Evolutionary conservation across 768 basidiomycete species (phyloP).

Genomic region (Pholiota molesta): DNA sequence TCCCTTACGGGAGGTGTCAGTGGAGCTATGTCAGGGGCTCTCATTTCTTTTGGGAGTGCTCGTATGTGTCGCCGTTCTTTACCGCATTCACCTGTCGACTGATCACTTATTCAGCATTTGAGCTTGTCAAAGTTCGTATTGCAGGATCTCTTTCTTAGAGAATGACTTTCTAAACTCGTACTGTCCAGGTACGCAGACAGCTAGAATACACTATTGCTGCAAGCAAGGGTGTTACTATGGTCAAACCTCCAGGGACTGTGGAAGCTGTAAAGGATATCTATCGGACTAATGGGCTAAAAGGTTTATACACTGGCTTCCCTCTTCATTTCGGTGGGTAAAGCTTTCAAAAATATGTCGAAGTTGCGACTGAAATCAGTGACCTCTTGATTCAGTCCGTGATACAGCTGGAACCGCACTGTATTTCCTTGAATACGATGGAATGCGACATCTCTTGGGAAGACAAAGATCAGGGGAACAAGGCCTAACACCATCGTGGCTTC

Average conservation of each 20-base stretch:
- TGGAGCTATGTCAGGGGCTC: conserved; percentile 85
- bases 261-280: conserved; percentile 84
- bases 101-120: conserved; percentile 63
- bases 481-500: conserved; percentile 81
- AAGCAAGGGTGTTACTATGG: conserved; percentile 63
- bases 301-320: conserved; percentile 82
- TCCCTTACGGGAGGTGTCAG: conserved; percentile 80
- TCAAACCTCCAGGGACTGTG: conserved; percentile 41
- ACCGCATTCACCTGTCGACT: conserved; percentile 4
- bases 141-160: neutral
- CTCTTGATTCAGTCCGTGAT: conserved; percentile 67
- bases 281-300: conserved; percentile 58
- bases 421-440: conserved; percentile 92
- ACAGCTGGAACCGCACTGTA: conserved; percentile 89
- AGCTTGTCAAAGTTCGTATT: conserved; percentile 83
- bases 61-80: conserved; percentile 56
- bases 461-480: conserved; percentile 80
- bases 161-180: neutral
- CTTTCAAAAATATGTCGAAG: conserved; percentile 4
- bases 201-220: conserved; percentile 91
- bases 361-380: neutral
- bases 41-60: conserved; percentile 88
- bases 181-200: conserved; percentile 78
- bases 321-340: conserved; percentile 74
- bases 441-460: conserved; percentile 86